A percentile compares a stretch with the other conserved stretches of the same genome.
Evolutionary conservation across 2,329 filamentous ascomycete species (phyloP).

Genomic region (Fusarium algeriense): DNA sequence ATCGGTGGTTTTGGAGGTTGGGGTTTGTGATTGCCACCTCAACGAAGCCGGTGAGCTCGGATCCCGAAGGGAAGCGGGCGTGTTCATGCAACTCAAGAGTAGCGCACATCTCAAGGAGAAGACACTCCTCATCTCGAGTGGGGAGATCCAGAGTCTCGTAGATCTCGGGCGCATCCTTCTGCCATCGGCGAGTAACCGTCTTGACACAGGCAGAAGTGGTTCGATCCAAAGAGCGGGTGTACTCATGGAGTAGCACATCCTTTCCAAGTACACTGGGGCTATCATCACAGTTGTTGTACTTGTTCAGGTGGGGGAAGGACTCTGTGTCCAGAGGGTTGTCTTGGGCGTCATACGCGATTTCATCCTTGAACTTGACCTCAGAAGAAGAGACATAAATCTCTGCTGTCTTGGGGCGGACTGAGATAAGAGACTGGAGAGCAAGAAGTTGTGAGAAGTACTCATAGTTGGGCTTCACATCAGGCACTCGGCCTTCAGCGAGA

Average conservation of each 20-base stretch:
- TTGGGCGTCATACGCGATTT: slow-evolving; percentile 59
- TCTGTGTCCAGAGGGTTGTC: slow-evolving; percentile 58
- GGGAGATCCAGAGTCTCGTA: slow-evolving; percentile 64
- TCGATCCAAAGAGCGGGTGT: slow-evolving; percentile 66
- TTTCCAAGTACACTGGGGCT: slow-evolving; percentile 63
- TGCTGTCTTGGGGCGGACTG: slow-evolving; percentile 68
- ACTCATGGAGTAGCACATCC: slow-evolving; percentile 69
- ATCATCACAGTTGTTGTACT: slow-evolving; percentile 66
- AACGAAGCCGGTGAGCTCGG: slow-evolving; percentile 70
- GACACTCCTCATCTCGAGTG: slow-evolving; percentile 63
- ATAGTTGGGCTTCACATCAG: slow-evolving; percentile 71
- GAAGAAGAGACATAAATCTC: slow-evolving; percentile 70
- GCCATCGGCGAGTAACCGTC: slow-evolving; percentile 67
- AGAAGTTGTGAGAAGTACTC: slow-evolving; percentile 71
- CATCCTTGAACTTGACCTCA: slow-evolving; percentile 64
- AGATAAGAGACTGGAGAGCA: slow-evolving; percentile 64
- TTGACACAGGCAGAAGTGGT: slow-evolving; percentile 68
- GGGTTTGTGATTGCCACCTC: slow-evolving; percentile 69
- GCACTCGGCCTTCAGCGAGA: slow-evolving; percentile 68
- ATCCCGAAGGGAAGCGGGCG: slow-evolving; percentile 68
- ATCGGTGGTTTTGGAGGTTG: slow-evolving; percentile 66
- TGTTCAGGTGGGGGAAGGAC: slow-evolving; percentile 69
- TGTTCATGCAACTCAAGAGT: slow-evolving; percentile 70
- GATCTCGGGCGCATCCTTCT: slow-evolving; percentile 68
- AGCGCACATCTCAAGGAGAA: slow-evolving; percentile 72